phyloP scores from a whole-genome alignment of 2,329 filamentous ascomycete species.

The Davidsoniella virescens region DNA sequence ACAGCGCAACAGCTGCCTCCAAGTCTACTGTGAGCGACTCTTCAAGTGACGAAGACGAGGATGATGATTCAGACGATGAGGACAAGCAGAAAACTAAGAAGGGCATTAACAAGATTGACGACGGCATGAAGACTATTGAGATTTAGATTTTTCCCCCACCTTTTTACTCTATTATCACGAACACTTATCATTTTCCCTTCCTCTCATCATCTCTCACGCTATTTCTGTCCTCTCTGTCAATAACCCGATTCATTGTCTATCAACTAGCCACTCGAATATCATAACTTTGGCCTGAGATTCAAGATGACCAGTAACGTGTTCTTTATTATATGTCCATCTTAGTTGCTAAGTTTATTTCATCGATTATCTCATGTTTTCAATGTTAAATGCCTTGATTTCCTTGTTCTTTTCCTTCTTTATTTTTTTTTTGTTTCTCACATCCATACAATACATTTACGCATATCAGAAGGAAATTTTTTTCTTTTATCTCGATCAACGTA shows the following conservation, averaged over 20 bases:
- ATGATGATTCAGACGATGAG: conserved; percentile 24
- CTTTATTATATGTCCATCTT: conserved; percentile 7
- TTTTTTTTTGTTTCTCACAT: not conserved
- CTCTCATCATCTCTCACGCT: no score
- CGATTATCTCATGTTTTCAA: conserved; percentile 4
- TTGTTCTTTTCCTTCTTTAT: not conserved
- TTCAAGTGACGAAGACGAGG: conserved; percentile 18
- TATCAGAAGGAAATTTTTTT: not conserved
- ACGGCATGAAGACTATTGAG: conserved; percentile 45
- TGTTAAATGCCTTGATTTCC: not conserved
- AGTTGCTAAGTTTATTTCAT: not conserved
- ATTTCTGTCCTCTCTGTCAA: no score
- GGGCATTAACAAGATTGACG: conserved; percentile 27
- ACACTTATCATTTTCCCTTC: no score
- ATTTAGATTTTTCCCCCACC: conserved; percentile 27
- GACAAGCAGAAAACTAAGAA: conserved; percentile 20
- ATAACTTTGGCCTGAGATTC: no score
- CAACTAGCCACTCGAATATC: no score
- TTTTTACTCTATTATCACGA: not conserved
- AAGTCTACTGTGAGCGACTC: conserved; percentile 17
- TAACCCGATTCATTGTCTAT: no score
- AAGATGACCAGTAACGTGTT: not conserved
- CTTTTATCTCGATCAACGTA: not conserved
- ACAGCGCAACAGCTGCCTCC: conserved; percentile 19
- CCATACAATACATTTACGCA: not conserved